phyloP scores from a whole-genome alignment of 164 flowering plant species.

The Aristolochia fimbriata region DNA sequence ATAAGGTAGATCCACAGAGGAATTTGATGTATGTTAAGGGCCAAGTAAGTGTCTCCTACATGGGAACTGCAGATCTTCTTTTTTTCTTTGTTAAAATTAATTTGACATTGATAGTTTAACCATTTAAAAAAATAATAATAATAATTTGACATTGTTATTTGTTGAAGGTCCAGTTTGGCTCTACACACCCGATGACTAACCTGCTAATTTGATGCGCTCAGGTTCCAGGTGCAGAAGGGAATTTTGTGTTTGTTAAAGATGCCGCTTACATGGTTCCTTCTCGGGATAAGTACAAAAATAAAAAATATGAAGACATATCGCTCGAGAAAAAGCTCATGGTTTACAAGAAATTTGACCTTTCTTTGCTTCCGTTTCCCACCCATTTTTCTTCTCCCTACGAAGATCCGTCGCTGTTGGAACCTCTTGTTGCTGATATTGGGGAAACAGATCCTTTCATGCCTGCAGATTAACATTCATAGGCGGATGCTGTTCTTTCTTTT shows the following conservation, averaged over 20 bases:
- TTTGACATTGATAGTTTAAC: not conserved
- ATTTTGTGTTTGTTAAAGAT: conserved; percentile 85
- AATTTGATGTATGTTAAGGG: conserved; percentile 91
- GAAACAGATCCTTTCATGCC: conserved; percentile 91
- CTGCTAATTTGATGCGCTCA: conserved; percentile 16
- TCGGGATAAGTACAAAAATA: no score
- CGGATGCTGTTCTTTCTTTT: no score
- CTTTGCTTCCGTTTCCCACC: conserved; percentile 88
- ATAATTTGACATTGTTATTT: not conserved
- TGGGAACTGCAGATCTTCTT: not conserved
- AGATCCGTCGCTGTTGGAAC: conserved; percentile 40
- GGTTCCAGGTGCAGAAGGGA: conserved; percentile 96
- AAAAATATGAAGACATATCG: no score
- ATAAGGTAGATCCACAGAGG: conserved; percentile 84
- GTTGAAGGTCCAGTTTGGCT: not conserved
- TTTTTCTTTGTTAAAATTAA: not conserved
- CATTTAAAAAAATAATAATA: no score
- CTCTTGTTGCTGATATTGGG: conserved; percentile 84
- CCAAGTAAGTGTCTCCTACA: conserved; percentile 45
- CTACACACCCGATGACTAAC: not conserved
- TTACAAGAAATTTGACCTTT: conserved; percentile 66
- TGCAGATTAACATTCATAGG: conserved; percentile 37
- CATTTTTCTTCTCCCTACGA: conserved; percentile 55
- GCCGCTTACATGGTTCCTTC: conserved; percentile 15
- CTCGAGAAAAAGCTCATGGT: conserved; percentile 2